Percentiles rank a stretch among this genome's conserved stretches.
Conservation (phyloP, 1,284 basidiomycete genomes). For the Puccinia hordei region DNA sequence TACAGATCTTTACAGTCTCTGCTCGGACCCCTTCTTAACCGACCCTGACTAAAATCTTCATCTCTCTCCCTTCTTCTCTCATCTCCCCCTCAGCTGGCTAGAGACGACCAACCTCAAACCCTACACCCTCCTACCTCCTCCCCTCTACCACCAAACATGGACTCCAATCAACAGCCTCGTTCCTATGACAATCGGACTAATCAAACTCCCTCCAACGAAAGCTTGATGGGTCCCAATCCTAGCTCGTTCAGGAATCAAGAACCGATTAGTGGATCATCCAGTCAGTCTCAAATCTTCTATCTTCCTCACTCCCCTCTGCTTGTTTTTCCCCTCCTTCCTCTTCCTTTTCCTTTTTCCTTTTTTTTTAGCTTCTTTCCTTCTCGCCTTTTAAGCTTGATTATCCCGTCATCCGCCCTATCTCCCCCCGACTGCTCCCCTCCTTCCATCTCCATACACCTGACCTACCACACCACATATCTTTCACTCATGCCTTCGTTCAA, state of each 20-base stretch:
- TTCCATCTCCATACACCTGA: no score
- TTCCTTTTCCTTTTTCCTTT: not conserved
- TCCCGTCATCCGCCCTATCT: constrained; percentile 27
- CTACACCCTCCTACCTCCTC: not conserved
- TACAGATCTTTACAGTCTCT: not conserved
- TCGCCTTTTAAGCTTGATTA: constrained; percentile 8
- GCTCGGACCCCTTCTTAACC: not conserved
- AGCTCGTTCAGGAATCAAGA: constrained; percentile 37
- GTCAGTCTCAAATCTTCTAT: constrained; percentile 6
- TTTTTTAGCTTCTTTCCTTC: not conserved
- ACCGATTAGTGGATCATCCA: constrained; percentile 45
- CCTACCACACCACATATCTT: not conserved
- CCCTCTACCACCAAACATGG: not conserved
- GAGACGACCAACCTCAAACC: not conserved
- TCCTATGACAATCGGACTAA: constrained; percentile 29
- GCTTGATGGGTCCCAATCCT: constrained; percentile 34
- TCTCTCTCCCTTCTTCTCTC: not conserved
- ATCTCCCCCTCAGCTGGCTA: not conserved
- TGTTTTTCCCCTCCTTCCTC: not conserved
- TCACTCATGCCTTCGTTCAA: not conserved
- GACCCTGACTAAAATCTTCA: not conserved
- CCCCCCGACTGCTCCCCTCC: not conserved
- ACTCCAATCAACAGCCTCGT: constrained; percentile 21
- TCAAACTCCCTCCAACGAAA: constrained; percentile 49
- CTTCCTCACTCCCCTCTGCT: not conserved